Evolutionary conservation across 116 monocot species (phyloP).

Genomic region (Posidonia oceanica): DNA sequence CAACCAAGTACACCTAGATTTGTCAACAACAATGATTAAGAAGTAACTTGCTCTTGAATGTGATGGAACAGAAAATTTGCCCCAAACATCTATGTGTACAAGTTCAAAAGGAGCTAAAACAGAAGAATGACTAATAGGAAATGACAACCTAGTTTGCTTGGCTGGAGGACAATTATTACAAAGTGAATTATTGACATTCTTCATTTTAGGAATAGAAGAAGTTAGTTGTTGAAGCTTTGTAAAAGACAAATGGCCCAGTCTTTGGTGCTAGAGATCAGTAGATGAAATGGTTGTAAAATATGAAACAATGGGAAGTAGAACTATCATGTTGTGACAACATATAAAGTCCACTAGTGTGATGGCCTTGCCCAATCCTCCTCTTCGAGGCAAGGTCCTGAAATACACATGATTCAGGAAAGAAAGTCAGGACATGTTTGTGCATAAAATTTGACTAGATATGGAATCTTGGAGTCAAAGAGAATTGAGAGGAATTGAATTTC

Average conservation of each 20-base stretch:
- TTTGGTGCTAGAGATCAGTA: too few relatives aligned
- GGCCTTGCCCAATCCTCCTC: background rate
- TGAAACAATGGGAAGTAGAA: too few relatives aligned
- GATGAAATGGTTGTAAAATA: too few relatives aligned
- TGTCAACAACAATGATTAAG: background rate
- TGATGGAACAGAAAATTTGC: background rate
- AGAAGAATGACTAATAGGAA: too few relatives aligned
- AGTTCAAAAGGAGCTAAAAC: background rate
- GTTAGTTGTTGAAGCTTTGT: background rate
- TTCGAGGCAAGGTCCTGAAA: background rate
- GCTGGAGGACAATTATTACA: background rate
- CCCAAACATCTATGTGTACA: too few relatives aligned
- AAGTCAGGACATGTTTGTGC: background rate
- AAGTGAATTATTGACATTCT: background rate
- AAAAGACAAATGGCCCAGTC: background rate
- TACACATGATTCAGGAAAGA: background rate
- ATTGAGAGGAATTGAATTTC: too few relatives aligned
- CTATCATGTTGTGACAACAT: too few relatives aligned
- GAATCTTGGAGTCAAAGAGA: too few relatives aligned
- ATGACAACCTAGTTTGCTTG: background rate
- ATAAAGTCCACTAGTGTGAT: too few relatives aligned
- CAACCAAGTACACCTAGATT: background rate
- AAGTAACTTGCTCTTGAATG: background rate
- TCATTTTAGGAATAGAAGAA: too few relatives aligned
- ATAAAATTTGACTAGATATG: too few relatives aligned